These are phyloP conservation scores for Pythium dissotocum DNA, from an alignment of 352 stramenopile genomes.

Conservation along the genomic window DNA sequence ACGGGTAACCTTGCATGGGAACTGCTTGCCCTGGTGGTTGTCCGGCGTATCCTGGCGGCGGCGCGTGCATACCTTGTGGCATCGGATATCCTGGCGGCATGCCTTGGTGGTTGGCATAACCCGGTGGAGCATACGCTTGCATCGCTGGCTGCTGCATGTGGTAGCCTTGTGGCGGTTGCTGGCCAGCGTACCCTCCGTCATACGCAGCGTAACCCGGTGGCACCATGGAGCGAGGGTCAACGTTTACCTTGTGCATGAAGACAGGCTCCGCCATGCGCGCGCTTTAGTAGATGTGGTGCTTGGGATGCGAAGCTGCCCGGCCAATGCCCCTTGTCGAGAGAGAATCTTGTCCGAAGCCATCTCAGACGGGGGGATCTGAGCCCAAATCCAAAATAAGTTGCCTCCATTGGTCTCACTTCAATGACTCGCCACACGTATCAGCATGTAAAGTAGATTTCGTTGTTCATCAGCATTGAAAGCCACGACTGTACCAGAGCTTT, in stretches of 20 bases:
- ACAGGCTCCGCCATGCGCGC: background rate
- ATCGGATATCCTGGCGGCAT: constrained; percentile 5
- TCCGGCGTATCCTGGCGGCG: background rate
- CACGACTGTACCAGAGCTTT: too few relatives aligned
- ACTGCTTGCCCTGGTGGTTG: background rate
- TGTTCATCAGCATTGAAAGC: background rate
- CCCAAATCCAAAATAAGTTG: too few relatives aligned
- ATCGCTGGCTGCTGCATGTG: background rate
- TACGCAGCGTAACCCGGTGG: background rate
- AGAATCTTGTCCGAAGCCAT: background rate
- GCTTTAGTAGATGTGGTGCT: background rate
- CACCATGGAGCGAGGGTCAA: background rate
- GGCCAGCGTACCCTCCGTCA: background rate
- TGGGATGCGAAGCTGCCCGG: too few relatives aligned
- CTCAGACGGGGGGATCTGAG: background rate
- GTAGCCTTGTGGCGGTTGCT: background rate
- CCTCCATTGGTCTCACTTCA: background rate
- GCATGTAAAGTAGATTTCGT: background rate
- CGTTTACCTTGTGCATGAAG: background rate
- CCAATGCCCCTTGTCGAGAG: too few relatives aligned
- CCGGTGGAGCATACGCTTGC: background rate
- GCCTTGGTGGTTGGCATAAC: background rate
- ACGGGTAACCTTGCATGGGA: constrained; percentile 1
- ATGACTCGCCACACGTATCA: background rate
- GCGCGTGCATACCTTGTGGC: background rate